These are phyloP conservation scores for Plasmodium berghei DNA, from an alignment of 169 alveolate species.

Conservation along the genomic window DNA sequence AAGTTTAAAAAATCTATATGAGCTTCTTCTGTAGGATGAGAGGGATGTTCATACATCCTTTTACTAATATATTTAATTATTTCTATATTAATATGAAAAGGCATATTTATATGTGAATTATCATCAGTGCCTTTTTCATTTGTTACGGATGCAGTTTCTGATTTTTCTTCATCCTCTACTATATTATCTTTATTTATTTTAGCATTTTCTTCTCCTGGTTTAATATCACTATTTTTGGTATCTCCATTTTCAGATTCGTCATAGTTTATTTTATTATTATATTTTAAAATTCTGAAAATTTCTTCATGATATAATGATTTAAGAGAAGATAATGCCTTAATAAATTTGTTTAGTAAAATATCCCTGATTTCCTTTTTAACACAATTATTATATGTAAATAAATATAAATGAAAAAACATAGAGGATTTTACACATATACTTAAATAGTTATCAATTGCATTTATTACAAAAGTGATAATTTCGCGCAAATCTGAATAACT, in stretches of 20 bases:
- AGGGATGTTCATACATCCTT: slow-evolving; percentile 21
- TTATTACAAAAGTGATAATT: slow-evolving; percentile 36
- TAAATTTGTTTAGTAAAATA: slow-evolving; percentile 44
- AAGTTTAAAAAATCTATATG: slow-evolving; percentile 48
- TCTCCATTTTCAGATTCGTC: neutral
- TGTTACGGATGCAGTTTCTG: neutral
- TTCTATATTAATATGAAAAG: slow-evolving; percentile 69
- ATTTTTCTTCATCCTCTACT: neutral
- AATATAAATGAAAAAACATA: slow-evolving; percentile 63
- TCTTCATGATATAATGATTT: slow-evolving; percentile 71
- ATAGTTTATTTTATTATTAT: slow-evolving; percentile 30
- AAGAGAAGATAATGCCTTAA: slow-evolving; percentile 28
- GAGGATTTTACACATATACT: slow-evolving; percentile 67
- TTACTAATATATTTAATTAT: slow-evolving; percentile 60
- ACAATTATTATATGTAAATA: slow-evolving; percentile 58
- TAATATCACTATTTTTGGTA: too few species aligned
- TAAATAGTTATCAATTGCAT: slow-evolving; percentile 62
- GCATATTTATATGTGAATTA: slow-evolving; percentile 6
- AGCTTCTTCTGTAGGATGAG: slow-evolving; percentile 29
- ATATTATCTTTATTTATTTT: neutral
- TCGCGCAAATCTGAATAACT: slow-evolving; percentile 31
- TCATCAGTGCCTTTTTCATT: neutral
- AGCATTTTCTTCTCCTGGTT: neutral
- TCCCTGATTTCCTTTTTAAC: slow-evolving; percentile 25
- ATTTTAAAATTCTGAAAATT: slow-evolving; percentile 63